Evolutionary conservation across 768 basidiomycete genomes (phyloP).

Genomic region (Termitomyces sp.): DNA sequence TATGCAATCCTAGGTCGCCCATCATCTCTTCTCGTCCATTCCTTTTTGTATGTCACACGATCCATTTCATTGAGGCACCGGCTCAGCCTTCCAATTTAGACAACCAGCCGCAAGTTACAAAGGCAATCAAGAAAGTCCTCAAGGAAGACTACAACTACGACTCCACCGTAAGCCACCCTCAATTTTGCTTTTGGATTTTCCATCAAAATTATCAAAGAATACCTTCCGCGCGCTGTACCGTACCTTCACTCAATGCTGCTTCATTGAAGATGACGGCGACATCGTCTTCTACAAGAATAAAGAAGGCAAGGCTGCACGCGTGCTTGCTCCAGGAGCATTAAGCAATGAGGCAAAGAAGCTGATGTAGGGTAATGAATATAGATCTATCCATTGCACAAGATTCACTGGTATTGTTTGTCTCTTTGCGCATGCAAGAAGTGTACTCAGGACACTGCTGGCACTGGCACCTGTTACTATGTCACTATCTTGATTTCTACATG

Average conservation of each 20-base stretch:
- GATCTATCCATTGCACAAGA: too few species aligned
- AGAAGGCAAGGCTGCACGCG: constrained; percentile 35
- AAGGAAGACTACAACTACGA: constrained; percentile 58
- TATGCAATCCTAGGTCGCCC: constrained; percentile 36
- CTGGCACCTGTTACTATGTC: too few species aligned
- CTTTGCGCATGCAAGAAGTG: too few species aligned
- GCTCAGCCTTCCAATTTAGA: constrained; percentile 26
- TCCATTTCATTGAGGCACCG: neutral
- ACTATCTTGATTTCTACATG: too few species aligned
- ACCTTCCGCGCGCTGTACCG: constrained; percentile 56
- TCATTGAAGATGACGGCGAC: constrained; percentile 59
- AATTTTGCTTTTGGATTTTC: neutral
- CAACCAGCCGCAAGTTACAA: constrained; percentile 53
- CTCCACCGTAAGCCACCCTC: constrained; percentile 38
- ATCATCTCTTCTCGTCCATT: constrained; percentile 57
- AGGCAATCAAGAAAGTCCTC: constrained; percentile 46
- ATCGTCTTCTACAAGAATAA: constrained; percentile 60
- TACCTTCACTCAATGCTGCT: constrained; percentile 55
- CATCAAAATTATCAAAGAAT: constrained; percentile 27
- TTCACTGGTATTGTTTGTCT: too few species aligned
- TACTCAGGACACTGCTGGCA: too few species aligned
- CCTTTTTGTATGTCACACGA: constrained; percentile 38
- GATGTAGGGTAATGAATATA: neutral
- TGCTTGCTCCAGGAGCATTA: constrained; percentile 20
- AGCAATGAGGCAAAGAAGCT: constrained; percentile 11